These are phyloP conservation scores for Saccharomycopsis capsularis DNA, from an alignment of 805 yeast genomes.

Conservation along the genomic window DNA sequence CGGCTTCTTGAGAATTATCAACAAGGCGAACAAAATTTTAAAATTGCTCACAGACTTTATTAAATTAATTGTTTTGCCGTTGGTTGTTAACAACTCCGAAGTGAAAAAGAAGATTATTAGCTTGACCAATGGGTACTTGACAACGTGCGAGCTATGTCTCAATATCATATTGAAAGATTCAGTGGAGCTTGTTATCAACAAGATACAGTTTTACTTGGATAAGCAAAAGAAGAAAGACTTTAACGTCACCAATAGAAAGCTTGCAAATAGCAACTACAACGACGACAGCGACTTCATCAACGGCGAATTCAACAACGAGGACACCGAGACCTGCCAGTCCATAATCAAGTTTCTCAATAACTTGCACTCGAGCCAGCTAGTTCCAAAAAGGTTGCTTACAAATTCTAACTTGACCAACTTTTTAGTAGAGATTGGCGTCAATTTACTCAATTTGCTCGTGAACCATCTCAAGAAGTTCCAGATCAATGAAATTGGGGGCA, in stretches of 20 bases:
- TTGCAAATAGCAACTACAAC: not conserved
- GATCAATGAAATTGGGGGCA: slow-evolving; percentile 77
- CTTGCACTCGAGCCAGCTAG: slow-evolving; percentile 27
- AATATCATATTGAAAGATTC: slow-evolving; percentile 58
- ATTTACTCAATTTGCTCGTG: slow-evolving; percentile 50
- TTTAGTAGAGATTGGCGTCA: slow-evolving; percentile 50
- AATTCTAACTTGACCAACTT: slow-evolving; percentile 42
- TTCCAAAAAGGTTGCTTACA: slow-evolving; percentile 8
- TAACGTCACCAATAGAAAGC: slow-evolving; percentile 28
- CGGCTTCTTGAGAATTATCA: slow-evolving; percentile 42
- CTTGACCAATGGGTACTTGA: slow-evolving; percentile 52
- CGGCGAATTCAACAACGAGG: slow-evolving; percentile 38
- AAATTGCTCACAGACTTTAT: slow-evolving; percentile 64
- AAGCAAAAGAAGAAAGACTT: slow-evolving; percentile 76
- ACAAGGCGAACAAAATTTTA: slow-evolving; percentile 51
- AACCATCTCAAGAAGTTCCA: slow-evolving; percentile 69
- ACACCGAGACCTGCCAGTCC: slow-evolving; percentile 65
- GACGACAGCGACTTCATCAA: slow-evolving; percentile 7
- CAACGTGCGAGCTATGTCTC: slow-evolving; percentile 56
- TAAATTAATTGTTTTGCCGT: slow-evolving; percentile 68
- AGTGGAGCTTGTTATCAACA: slow-evolving; percentile 43
- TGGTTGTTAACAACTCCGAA: slow-evolving; percentile 53
- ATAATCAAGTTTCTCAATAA: slow-evolving; percentile 46
- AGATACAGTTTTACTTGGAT: slow-evolving; percentile 44
- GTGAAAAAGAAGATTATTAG: slow-evolving; percentile 53